Percentiles rank a stretch among this genome's conserved stretches.
phyloP scores from a whole-genome alignment of 2,329 filamentous ascomycete species.

The Fusarium duplospermum region DNA sequence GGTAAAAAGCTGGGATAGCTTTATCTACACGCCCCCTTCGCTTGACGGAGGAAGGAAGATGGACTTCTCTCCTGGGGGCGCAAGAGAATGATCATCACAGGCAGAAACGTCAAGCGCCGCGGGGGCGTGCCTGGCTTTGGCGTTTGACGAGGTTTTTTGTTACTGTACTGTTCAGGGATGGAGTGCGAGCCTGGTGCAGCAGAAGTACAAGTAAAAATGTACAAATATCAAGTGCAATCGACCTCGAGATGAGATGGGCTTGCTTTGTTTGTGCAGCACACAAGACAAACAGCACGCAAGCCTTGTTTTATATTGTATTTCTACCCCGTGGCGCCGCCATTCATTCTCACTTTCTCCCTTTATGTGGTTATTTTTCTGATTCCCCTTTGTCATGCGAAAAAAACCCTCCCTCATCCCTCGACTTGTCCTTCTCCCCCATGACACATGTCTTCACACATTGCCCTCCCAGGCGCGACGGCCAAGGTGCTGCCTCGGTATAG shows the following conservation, averaged over 20 bases:
- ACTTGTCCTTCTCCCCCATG: slow-evolving; percentile 1
- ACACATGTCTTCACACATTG: slow-evolving; percentile 29
- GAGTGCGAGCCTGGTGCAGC: background rate
- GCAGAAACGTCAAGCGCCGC: background rate
- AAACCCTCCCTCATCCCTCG: background rate
- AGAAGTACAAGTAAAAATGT: background rate
- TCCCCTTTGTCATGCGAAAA: background rate
- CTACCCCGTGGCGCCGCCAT: slow-evolving; percentile 1
- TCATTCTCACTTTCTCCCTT: background rate
- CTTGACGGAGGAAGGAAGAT: background rate
- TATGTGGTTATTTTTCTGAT: background rate
- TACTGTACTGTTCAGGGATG: background rate
- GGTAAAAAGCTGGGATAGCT: background rate
- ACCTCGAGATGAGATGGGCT: background rate
- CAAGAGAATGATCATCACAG: slow-evolving; percentile 18
- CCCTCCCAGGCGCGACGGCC: slow-evolving; percentile 21
- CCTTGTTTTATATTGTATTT: background rate
- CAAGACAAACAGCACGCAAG: background rate
- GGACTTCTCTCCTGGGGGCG: slow-evolving; percentile 5
- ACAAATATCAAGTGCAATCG: background rate
- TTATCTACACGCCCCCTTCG: background rate
- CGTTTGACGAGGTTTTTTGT: background rate
- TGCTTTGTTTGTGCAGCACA: background rate
- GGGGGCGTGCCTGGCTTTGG: background rate
- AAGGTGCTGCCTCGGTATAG: slow-evolving; percentile 27